Evolutionary conservation across 148 eudicot species (phyloP).

Genomic region (Amaranthus cruentus): DNA sequence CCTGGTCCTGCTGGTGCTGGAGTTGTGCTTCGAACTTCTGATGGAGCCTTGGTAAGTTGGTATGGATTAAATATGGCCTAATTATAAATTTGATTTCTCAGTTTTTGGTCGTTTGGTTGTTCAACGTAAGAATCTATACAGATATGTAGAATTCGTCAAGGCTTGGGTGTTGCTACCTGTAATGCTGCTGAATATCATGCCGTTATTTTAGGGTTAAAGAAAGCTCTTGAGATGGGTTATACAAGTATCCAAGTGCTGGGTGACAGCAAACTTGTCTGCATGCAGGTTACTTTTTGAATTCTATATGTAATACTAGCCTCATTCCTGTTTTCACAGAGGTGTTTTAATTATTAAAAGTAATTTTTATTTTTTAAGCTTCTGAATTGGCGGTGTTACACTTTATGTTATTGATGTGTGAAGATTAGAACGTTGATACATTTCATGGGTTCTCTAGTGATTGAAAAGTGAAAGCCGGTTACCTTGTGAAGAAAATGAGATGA

Average conservation of each 20-base stretch:
- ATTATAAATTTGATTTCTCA: constrained; percentile 1
- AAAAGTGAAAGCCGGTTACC: no score
- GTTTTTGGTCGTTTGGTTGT: background rate
- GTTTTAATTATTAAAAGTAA: no score
- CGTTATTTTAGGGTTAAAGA: constrained; percentile 70
- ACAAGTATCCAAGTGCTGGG: constrained; percentile 63
- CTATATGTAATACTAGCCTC: no score
- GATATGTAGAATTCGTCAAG: constrained; percentile 88
- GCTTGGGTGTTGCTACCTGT: constrained; percentile 74
- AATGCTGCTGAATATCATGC: constrained; percentile 90
- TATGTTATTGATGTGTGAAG: no score
- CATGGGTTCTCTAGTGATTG: no score
- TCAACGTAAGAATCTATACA: constrained; percentile 24
- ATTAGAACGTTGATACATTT: no score
- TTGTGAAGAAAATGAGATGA: no score
- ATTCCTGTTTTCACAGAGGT: no score
- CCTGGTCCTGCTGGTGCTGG: constrained; percentile 98
- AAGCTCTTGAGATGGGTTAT: constrained; percentile 78
- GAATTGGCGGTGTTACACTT: no score
- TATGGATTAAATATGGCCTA: constrained; percentile 21
- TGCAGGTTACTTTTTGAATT: constrained; percentile 55
- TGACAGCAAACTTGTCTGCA: constrained; percentile 92
- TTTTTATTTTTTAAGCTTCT: no score
- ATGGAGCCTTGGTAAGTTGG: constrained; percentile 49
- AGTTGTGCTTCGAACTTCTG: constrained; percentile 58